Base-by-base conservation (phyloP, 2,329 filamentous ascomycete species). In the Cladosporium sp. region DNA sequence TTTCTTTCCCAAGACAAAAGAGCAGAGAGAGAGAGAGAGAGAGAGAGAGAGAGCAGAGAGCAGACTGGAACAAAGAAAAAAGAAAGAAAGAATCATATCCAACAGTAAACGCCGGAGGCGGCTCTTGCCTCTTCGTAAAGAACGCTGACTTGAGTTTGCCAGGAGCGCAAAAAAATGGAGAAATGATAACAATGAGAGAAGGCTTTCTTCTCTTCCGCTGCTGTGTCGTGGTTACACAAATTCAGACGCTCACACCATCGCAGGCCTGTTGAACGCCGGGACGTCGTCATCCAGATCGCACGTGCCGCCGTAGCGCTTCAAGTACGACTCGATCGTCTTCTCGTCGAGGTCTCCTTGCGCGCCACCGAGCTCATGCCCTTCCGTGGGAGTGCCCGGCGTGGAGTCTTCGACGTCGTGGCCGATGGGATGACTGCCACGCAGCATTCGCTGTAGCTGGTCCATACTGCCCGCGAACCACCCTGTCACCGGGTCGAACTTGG, bases 401-500 rank as follows among this genome's bases (percentile, higher is more conserved):
- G 62, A 65, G 31, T 44, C 55, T 5, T 53, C 33, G 2, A 12
- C 40, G 14, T 33, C 55, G 18, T 53, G 28, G 21, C 37, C 55
- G 21, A 50, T 31, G 8, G 56, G 44, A 52, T 60, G 55, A 14
- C 62, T 56, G 29, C 65, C 52, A 8, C 52, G 40, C 26, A 67
- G 35, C 58, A 69, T 72, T 65, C 46, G 67, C 65, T 35, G 68
- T 26, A 75, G 67, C 31, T 74, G 66, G 65, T 76, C 73, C 57
- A 76, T 74, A 58, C 70, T 73, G 46, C 74, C 74, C 52, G 69
- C 67, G 60, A 74, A 76, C 74, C 74, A 76, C 11, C 74, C 74
- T 28, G 71, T 74, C 50, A 68, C 66, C 16, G 71, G 69, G 62
- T 75, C 71, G 56, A 75, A 72, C 11, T 72, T 64, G 26, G 71